phyloP scores from a whole-genome alignment of 1,284 basidiomycete genomes.

The Vanrija pseudolonga region DNA sequence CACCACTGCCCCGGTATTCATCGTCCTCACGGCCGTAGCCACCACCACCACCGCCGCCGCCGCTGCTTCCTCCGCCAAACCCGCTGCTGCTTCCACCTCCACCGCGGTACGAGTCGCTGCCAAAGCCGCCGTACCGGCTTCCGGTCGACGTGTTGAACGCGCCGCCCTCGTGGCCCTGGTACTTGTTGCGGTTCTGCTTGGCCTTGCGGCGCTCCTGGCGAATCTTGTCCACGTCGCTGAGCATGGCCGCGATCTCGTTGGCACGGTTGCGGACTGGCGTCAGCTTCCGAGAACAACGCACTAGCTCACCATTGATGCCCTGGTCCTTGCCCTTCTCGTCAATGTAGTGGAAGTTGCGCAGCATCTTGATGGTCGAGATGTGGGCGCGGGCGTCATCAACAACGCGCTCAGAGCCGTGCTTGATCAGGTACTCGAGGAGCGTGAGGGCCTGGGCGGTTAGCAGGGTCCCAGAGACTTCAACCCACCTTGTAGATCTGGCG shows the following conservation, averaged over 20 bases:
- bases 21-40: slow-evolving; percentile 17
- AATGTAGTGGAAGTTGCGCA: slow-evolving; percentile 96
- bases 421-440: slow-evolving; percentile 91
- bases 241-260: slow-evolving; percentile 81
- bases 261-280: slow-evolving; percentile 55
- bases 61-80: slow-evolving; percentile 21
- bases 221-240: slow-evolving; percentile 88
- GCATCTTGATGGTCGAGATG: slow-evolving; percentile 93
- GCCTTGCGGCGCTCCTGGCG: slow-evolving; percentile 87
- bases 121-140: slow-evolving; percentile 75
- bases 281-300: too few relatives aligned
- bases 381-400: slow-evolving; percentile 96
- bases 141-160: slow-evolving; percentile 46
- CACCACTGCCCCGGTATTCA: slow-evolving; percentile 16
- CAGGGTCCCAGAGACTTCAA: neutral
- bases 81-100: slow-evolving; percentile 52
- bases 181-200: slow-evolving; percentile 88
- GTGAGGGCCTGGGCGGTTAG: slow-evolving; percentile 66
- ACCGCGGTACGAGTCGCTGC: slow-evolving; percentile 60
- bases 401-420: slow-evolving; percentile 97
- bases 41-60: slow-evolving; percentile 46
- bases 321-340: slow-evolving; percentile 99
- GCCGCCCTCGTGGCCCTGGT: slow-evolving; percentile 60
- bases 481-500: slow-evolving; percentile 95
- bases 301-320: slow-evolving; percentile 80